These are phyloP conservation scores for Endothia cerciana DNA, from an alignment of 2,329 filamentous ascomycete species.

Conservation along the genomic window DNA sequence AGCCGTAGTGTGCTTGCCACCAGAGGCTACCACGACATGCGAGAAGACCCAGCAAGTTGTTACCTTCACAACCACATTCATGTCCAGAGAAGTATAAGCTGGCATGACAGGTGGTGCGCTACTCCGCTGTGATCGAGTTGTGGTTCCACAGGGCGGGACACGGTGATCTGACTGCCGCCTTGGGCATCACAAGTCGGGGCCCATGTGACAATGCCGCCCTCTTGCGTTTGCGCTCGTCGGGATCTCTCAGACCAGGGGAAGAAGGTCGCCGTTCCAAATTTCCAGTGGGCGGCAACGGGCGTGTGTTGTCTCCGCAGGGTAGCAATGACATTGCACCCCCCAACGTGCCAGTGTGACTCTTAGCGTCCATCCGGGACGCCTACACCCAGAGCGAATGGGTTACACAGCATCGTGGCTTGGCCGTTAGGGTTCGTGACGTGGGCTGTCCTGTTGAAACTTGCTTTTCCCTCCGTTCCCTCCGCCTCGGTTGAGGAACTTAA, in stretches of 20 bases:
- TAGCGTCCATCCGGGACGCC: constrained; percentile 1
- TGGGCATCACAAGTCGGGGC: not conserved
- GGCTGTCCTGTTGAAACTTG: not conserved
- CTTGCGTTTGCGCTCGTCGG: not conserved
- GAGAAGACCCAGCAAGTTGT: not conserved
- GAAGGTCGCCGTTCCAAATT: not conserved
- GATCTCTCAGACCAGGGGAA: not conserved
- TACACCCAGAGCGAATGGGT: constrained; percentile 2
- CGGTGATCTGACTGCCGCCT: not conserved
- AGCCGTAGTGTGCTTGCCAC: no score
- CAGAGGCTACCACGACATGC: no score
- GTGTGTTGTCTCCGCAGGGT: not conserved
- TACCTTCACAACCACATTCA: not conserved
- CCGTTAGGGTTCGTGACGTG: not conserved
- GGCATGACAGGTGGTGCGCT: not conserved
- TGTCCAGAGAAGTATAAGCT: not conserved
- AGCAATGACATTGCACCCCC: not conserved
- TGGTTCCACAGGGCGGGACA: not conserved
- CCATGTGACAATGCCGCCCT: not conserved
- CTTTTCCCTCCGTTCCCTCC: not conserved
- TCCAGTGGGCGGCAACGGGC: not conserved
- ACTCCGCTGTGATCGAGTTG: not conserved
- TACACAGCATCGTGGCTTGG: constrained; percentile 18
- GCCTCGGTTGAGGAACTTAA: no score
- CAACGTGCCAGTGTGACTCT: not conserved